phyloP scores from a whole-genome alignment of 306 rosid genomes.

The Hippophae tibetana region DNA sequence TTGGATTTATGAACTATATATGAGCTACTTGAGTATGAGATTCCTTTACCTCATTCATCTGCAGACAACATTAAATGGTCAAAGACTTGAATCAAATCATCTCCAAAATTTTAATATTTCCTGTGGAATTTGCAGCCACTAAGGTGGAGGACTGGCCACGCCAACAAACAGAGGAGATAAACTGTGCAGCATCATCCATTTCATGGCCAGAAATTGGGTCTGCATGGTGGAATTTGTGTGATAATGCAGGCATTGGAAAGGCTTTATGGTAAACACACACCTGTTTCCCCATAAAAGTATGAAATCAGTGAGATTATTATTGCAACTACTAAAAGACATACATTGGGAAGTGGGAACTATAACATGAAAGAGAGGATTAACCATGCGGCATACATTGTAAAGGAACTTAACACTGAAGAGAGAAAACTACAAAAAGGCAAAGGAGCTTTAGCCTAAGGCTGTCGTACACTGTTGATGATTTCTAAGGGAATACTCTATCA shows the following conservation, averaged over 20 bases:
- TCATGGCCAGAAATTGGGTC: constrained; percentile 66
- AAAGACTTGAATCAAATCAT: constrained; percentile 50
- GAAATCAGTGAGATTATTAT: constrained; percentile 8
- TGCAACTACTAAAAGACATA: not conserved
- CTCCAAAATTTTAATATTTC: constrained; percentile 87
- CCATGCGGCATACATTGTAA: too few relatives aligned
- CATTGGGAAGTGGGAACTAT: not conserved
- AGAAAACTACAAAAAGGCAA: too few relatives aligned
- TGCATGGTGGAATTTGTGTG: constrained; percentile 69
- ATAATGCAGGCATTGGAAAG: constrained; percentile 90
- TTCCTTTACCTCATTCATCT: constrained; percentile 18
- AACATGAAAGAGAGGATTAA: not conserved
- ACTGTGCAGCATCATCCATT: constrained; percentile 61
- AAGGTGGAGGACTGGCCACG: constrained; percentile 77
- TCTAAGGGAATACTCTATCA: not conserved
- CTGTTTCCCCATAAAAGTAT: constrained; percentile 31
- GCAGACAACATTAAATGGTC: constrained; percentile 11
- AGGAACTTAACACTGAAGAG: too few relatives aligned
- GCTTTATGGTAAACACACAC: constrained; percentile 95
- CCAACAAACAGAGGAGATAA: constrained; percentile 92
- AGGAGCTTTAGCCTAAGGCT: too few relatives aligned
- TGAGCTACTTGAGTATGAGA: constrained; percentile 22
- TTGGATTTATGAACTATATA: constrained; percentile 18
- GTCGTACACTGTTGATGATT: too few relatives aligned
- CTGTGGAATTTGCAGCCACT: constrained; percentile 86